Evolutionary conservation across 345 rosid species (phyloP).

Genomic region (Rubroshorea leprosula): DNA sequence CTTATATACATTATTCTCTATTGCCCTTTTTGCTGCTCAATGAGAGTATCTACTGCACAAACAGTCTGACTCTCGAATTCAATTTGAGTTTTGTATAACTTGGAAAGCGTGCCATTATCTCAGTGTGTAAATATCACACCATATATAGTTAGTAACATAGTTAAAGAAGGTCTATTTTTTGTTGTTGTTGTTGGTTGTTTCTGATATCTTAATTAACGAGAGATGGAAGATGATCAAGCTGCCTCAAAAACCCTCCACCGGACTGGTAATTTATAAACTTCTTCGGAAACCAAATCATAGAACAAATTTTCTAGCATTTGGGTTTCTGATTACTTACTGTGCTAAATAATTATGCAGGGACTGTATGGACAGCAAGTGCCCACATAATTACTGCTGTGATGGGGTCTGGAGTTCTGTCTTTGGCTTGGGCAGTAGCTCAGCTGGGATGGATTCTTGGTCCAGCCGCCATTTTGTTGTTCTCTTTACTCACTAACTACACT

Average conservation of each 20-base stretch:
- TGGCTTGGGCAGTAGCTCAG: slow-evolving; percentile 48
- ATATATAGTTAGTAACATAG: too few relatives aligned
- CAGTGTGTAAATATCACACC: too few relatives aligned
- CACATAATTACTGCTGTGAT: slow-evolving; percentile 48
- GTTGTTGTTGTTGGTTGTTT: too few relatives aligned
- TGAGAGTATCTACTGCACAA: too few relatives aligned
- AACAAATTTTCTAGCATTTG: neutral
- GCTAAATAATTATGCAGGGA: slow-evolving; percentile 21
- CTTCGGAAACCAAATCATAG: neutral
- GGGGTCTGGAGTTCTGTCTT: slow-evolving; percentile 41
- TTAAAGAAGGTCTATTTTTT: too few relatives aligned
- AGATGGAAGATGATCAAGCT: slow-evolving; percentile 29
- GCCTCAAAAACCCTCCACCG: slow-evolving; percentile 32
- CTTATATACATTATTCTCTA: too few relatives aligned
- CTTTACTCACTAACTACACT: slow-evolving; percentile 36
- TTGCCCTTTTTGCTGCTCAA: too few relatives aligned
- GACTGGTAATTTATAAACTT: slow-evolving; percentile 47
- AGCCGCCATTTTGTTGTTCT: slow-evolving; percentile 29
- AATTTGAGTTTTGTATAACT: too few relatives aligned
- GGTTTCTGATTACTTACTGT: neutral
- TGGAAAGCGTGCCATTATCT: too few relatives aligned
- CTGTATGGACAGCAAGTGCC: slow-evolving; percentile 39
- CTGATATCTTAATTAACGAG: too few relatives aligned
- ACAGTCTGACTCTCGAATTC: too few relatives aligned
- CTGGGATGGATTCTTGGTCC: slow-evolving; percentile 50